phyloP scores from a whole-genome alignment of 345 rosid species.

The Gossypium turneri region DNA sequence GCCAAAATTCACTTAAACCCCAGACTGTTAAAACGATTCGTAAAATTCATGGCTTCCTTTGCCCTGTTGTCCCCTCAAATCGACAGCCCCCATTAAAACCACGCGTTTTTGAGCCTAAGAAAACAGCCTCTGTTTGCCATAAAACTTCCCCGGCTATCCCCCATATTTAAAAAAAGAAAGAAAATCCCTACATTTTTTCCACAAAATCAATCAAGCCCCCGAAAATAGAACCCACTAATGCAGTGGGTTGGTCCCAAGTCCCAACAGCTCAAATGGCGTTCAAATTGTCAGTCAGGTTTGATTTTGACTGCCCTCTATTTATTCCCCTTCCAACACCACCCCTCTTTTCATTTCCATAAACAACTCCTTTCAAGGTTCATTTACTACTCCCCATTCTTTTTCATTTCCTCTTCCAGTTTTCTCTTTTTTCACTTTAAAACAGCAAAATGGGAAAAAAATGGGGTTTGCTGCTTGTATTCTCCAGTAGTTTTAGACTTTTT shows the following conservation, averaged over 20 bases:
- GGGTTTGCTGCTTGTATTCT: not conserved
- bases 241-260: conserved; percentile 21
- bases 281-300: conserved; percentile 21
- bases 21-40: conserved; percentile 2
- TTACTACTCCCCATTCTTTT: not conserved
- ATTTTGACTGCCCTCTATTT: conserved; percentile 45
- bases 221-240: not conserved
- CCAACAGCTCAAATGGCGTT: conserved; percentile 21
- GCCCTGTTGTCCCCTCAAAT: not conserved
- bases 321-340: conserved; percentile 19
- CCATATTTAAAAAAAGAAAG: not conserved
- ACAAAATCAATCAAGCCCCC: not conserved
- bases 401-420: conserved; percentile 1
- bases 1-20: not conserved
- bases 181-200: conserved; percentile 13
- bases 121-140: conserved; percentile 9
- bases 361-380: conserved; percentile 29
- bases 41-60: not conserved
- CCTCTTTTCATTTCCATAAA: conserved; percentile 29
- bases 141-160: not conserved
- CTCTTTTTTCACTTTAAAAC: not conserved
- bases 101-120: conserved; percentile 25
- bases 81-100: conserved; percentile 11
- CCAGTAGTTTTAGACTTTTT: not conserved
- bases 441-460: not conserved